phyloP scores from a whole-genome alignment of 106 monocot genomes.

The Alisma plantagoaquatica region DNA sequence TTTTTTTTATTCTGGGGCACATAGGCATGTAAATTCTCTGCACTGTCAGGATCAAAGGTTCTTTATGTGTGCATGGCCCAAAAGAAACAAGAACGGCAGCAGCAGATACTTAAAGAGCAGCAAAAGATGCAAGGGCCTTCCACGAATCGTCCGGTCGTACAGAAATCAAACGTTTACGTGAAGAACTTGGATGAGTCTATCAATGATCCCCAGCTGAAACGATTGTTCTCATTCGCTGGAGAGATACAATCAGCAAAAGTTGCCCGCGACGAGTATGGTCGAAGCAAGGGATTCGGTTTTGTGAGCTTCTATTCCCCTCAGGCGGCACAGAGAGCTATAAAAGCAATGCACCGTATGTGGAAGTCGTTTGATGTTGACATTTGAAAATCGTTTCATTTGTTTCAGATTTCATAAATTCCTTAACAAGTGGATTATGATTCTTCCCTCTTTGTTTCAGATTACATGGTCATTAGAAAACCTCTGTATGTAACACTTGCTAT shows the following conservation, averaged over 20 bases:
- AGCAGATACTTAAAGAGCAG: constrained; percentile 7
- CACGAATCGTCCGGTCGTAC: not conserved
- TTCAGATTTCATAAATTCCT: too few relatives aligned
- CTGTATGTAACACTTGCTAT: not conserved
- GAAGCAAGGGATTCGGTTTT: constrained; percentile 50
- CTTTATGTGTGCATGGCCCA: constrained; percentile 45
- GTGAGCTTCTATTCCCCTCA: constrained; percentile 30
- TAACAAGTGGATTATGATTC: not conserved
- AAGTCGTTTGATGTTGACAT: not conserved
- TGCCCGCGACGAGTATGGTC: constrained; percentile 12
- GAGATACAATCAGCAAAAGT: constrained; percentile 27
- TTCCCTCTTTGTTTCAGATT: not conserved
- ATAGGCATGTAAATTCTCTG: not conserved
- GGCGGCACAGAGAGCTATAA: constrained; percentile 41
- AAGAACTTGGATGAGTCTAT: constrained; percentile 30
- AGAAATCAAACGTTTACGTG: constrained; percentile 41
- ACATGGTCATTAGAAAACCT: not conserved
- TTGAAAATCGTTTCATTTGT: too few relatives aligned
- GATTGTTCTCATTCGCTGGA: constrained; percentile 30
- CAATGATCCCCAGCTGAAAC: constrained; percentile 16
- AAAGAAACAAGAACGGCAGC: constrained; percentile 34
- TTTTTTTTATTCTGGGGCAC: not conserved
- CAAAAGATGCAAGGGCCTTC: not conserved
- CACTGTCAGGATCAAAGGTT: constrained; percentile 26
- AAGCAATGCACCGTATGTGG: constrained; percentile 31